Percentiles rank a stretch among this genome's conserved stretches.
Conservation (phyloP, 306 rosid species). For the Rosa rugosa region DNA sequence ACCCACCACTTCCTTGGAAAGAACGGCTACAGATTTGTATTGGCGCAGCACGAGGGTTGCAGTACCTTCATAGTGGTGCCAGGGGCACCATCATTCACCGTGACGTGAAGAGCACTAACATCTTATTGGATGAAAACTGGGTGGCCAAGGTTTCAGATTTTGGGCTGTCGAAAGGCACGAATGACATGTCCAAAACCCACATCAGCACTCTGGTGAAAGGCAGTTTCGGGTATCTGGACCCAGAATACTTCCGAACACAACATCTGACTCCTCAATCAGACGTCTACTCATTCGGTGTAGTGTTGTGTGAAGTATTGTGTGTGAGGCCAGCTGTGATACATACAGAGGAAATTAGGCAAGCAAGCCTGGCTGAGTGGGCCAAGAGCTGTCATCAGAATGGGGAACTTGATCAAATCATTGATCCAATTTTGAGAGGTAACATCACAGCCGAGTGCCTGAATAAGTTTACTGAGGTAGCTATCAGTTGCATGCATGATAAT, state of each 20-base stretch:
- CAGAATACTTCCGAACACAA: constrained; percentile 34
- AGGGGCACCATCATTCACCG: constrained; percentile 33
- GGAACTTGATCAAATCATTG: constrained; percentile 5
- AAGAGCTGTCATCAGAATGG: constrained; percentile 7
- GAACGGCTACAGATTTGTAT: constrained; percentile 30
- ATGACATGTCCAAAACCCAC: constrained; percentile 19
- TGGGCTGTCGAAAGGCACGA: constrained; percentile 37
- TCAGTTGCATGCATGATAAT: constrained; percentile 20
- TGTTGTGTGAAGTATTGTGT: constrained; percentile 40
- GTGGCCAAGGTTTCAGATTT: constrained; percentile 50
- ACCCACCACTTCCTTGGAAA: constrained; percentile 30
- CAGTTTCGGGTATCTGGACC: constrained; percentile 46
- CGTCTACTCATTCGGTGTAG: constrained; percentile 51
- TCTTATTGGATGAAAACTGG: constrained; percentile 33
- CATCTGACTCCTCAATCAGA: constrained; percentile 39
- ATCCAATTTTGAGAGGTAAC: constrained; percentile 18
- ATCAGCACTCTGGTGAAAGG: constrained; percentile 47
- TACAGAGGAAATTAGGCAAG: constrained; percentile 15
- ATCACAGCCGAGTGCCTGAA: constrained; percentile 12
- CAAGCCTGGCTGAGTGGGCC: constrained; percentile 44
- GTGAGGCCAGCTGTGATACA: constrained; percentile 39
- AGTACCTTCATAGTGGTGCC: constrained; percentile 23
- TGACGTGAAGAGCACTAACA: constrained; percentile 37
- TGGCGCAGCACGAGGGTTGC: constrained; percentile 25
- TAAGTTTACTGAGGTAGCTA: constrained; percentile 1